Percentiles rank a stretch among this genome's conserved stretches.
Conservation (phyloP, 2,329 filamentous ascomycete genomes). For the Alternaria consortialis region DNA sequence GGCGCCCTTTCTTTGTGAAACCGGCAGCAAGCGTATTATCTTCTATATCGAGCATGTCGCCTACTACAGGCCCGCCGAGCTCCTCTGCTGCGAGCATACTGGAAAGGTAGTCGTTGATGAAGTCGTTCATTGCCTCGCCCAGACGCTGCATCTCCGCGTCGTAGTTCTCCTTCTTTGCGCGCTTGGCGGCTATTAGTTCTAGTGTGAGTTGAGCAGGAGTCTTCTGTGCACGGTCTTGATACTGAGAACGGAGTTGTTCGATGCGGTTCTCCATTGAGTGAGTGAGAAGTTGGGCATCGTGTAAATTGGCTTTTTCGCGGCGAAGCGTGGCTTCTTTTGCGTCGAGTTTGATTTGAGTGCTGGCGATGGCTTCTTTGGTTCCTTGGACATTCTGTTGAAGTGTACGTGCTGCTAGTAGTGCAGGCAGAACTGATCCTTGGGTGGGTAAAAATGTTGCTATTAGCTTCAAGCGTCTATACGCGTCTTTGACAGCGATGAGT, state of each 20-base stretch:
- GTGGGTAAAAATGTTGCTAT: conserved; percentile 72
- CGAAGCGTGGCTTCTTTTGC: conserved; percentile 53
- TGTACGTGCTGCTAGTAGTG: conserved; percentile 74
- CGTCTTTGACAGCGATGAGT: conserved; percentile 65
- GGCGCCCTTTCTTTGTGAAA: conserved; percentile 62
- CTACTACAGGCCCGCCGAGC: conserved; percentile 82
- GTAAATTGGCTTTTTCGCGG: conserved; percentile 57
- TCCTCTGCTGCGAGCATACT: conserved; percentile 84
- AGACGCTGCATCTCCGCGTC: conserved; percentile 69
- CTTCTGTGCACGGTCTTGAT: conserved; percentile 66
- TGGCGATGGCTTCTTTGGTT: conserved; percentile 66
- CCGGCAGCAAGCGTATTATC: conserved; percentile 63
- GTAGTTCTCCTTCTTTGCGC: conserved; percentile 66
- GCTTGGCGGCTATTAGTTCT: conserved; percentile 69
- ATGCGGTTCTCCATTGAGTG: conserved; percentile 66
- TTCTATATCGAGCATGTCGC: conserved; percentile 72
- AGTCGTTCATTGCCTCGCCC: conserved; percentile 70
- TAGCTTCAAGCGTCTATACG: conserved; percentile 70
- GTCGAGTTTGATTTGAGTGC: conserved; percentile 53
- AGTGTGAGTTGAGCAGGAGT: conserved; percentile 68
- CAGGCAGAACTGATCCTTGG: conserved; percentile 73
- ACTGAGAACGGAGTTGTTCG: conserved; percentile 64
- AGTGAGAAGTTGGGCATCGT: conserved; percentile 59
- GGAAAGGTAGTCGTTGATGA: conserved; percentile 75
- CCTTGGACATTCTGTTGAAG: conserved; percentile 71